Evolutionary conservation across 1,139 yeast species (phyloP), one percentile per base, ranked within the genome.

Genomic region (Suhomyces terraborum): DNA sequence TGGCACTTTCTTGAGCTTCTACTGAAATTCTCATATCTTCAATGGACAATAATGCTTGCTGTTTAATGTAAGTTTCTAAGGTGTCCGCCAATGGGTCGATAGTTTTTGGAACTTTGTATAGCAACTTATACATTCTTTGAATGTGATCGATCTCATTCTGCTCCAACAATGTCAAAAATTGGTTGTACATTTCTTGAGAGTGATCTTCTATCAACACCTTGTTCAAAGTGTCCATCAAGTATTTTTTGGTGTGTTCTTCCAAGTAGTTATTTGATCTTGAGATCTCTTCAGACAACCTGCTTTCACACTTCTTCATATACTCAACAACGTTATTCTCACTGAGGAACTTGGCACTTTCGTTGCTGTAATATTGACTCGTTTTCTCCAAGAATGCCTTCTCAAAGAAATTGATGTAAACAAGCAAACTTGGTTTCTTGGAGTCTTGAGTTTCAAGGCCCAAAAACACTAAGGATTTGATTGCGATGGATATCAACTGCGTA

Each of bases 221-320:
- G 61, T 91, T 88, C 56, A 93, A 76, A 10, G 85, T 79, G 42
- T 82, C 88, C 54, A 88, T 79, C 46, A 93, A 75, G 35, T 83
- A 81, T 51, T 82, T 79, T 58, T 86, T 87, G 13, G 96, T 86
- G 58, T 87, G 91, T 41, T 88, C 95, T 62, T 91, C 96, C 61
- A 89, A 73, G 57, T 86, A 86, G 59, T 84, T 77, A 47, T 82
- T 84, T 46, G 93, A 82, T 38, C 95, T 75, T 36, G 82, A 77
- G 44, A 84, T 79, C 64, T 93, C 98, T 60, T 89, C 96, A 28
- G 79, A 78, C 36, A 93, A 79, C 49, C 97, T 75, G 35, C 79
- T 74, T 55, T 87, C 91, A 37, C 96, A 95, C 61, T 85, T 88
- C 51, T 79, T 81, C 80, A 93, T 84, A 65, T 93, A 93, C 58